A percentile compares a stretch with the other conserved stretches of the same genome.
Conservation (phyloP, 1,284 basidiomycete species). For the Lignosus rhinocerotis region DNA sequence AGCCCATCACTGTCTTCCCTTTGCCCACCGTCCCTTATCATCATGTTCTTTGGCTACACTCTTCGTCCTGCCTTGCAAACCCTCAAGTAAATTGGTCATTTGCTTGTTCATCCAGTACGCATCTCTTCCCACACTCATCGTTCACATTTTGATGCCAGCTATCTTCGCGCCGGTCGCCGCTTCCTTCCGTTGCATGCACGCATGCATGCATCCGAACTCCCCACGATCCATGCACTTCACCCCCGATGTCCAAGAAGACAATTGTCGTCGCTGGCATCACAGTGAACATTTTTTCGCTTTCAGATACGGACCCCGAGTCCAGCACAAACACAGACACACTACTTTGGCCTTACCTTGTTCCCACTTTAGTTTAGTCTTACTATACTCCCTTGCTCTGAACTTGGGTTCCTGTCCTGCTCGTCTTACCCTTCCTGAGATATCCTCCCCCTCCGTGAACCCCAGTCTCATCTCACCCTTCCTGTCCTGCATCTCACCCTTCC, state of each 20-base stretch:
- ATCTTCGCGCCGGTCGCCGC: too few relatives aligned
- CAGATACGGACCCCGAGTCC: slow-evolving; percentile 3
- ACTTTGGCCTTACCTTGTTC: too few relatives aligned
- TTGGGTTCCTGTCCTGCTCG: too few relatives aligned
- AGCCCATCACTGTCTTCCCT: neutral
- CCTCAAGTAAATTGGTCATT: slow-evolving; percentile 4
- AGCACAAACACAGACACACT: neutral
- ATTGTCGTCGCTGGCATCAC: slow-evolving; percentile 46
- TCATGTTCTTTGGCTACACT: slow-evolving; percentile 4
- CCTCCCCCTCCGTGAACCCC: too few relatives aligned
- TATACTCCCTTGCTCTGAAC: too few relatives aligned
- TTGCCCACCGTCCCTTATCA: neutral
- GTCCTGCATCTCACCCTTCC: too few relatives aligned
- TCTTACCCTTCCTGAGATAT: too few relatives aligned
- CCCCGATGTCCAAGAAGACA: slow-evolving; percentile 30
- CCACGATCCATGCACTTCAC: neutral
- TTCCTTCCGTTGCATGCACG: too few relatives aligned
- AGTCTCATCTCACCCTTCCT: too few relatives aligned
- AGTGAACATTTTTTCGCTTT: slow-evolving; percentile 30
- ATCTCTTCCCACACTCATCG: neutral
- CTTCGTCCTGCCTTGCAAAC: slow-evolving; percentile 2
- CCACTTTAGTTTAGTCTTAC: too few relatives aligned
- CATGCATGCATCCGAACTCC: neutral
- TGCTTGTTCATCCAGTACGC: neutral
- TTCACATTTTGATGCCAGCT: neutral